phyloP scores from a whole-genome alignment of 139 green algal genomes.

The Chlamydomonas applanata region DNA sequence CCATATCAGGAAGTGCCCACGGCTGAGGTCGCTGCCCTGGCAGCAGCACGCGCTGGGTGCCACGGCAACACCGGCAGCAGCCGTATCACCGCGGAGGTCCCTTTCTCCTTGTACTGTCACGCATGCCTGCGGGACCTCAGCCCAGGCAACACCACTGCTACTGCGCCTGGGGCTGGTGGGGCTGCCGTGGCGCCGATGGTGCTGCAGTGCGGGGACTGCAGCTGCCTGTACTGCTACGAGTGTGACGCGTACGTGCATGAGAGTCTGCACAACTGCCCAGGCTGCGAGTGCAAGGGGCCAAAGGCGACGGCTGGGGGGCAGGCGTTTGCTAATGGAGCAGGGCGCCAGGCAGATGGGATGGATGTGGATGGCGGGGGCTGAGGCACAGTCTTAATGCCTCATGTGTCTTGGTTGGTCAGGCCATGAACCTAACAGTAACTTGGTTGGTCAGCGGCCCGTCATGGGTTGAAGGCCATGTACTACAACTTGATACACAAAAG shows the following conservation, averaged over 20 bases:
- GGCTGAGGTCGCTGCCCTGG: background rate
- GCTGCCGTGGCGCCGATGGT: conserved; percentile 30
- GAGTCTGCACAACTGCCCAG: conserved; percentile 92
- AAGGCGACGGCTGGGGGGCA: no score
- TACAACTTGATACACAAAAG: no score
- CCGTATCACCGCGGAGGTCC: background rate
- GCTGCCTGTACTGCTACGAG: conserved; percentile 86
- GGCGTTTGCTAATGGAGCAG: no score
- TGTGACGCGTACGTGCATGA: conserved; percentile 95
- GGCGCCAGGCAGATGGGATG: no score
- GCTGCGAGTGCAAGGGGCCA: conserved; percentile 63
- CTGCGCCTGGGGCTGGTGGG: no score
- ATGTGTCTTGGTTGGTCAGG: no score
- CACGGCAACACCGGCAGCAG: background rate
- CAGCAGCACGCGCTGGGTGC: background rate
- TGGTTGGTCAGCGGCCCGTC: no score
- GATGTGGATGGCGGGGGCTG: no score
- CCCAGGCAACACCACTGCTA: background rate
- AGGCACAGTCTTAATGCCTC: no score
- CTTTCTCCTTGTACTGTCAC: conserved; percentile 45
- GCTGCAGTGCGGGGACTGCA: conserved; percentile 74
- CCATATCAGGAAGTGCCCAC: conserved; percentile 67
- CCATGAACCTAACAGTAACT: no score
- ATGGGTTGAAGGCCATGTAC: no score
- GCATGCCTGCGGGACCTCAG: conserved; percentile 48